A percentile compares a stretch with the other conserved stretches of the same genome.
Evolutionary conservation across 163 green algal genomes (phyloP).

Genomic region (Chlamydomonas reinhardtii): DNA sequence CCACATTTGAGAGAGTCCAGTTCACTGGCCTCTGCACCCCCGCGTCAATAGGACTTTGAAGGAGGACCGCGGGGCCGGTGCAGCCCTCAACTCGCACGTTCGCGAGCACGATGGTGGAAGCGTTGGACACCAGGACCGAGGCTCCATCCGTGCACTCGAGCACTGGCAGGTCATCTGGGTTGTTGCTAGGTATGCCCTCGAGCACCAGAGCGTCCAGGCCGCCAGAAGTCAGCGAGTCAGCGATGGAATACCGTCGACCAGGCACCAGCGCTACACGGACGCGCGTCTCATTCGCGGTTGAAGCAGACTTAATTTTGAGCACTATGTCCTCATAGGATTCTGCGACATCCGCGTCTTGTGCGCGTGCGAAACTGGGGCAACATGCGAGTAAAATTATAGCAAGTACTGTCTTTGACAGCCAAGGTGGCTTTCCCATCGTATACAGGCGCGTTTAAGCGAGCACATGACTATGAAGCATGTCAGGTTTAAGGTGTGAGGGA

Average conservation of each 20-base stretch:
- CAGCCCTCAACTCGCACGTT: conserved; percentile 2
- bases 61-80: neutral
- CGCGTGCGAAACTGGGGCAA: neutral
- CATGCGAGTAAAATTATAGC: neutral
- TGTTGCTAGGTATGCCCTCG: neutral
- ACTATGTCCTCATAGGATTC: neutral
- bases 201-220: neutral
- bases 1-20: neutral
- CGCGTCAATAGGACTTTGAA: neutral
- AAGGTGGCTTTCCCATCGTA: neutral
- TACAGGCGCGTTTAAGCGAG: neutral
- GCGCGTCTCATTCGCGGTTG: too few species aligned
- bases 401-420: neutral
- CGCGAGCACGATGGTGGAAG: neutral
- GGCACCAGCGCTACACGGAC: neutral
- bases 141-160: neutral
- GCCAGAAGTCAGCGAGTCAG: neutral
- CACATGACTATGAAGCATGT: neutral
- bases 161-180: neutral
- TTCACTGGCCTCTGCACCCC: neutral
- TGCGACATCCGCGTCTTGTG: neutral
- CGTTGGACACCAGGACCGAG: neutral
- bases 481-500: neutral
- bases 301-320: too few species aligned
- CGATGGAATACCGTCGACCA: neutral